Base-by-base conservation (phyloP, 306 rosid species). In the Cercis canadensis region DNA sequence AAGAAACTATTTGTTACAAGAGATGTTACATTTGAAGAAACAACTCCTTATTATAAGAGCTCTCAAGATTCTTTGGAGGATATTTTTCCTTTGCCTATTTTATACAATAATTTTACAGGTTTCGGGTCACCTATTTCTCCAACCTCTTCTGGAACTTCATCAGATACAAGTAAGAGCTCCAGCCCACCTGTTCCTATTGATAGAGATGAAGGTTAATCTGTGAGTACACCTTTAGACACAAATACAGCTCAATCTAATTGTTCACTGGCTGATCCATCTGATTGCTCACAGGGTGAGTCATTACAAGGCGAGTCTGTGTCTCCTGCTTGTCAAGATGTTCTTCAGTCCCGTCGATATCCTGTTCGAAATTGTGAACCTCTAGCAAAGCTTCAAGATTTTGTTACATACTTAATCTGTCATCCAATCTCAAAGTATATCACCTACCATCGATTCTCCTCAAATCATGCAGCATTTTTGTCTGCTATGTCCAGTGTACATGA, bases 1-100 rank as follows among this genome's bases (percentile, higher is more conserved):
- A 16, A 4, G 17, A 62, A 40, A 24, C 0, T 63, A 4, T 9
- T 63, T 14, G 36, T 63, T n/a, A 43, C 41, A 21, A 47, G n/a
- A 5, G 69, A 63, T 63, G 55, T 63, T 11, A 12, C 10, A 18
- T 63, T 45, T 53, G n/a, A 6, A 53, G 58, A 53, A 21, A 19
- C 58, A 19, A 18, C 33, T 21, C n/a, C 33, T 18, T 53, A 53
- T 8, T 50, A 50, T 50, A 16, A 50, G 11, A 50, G 3, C 24
- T 15, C 55, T 50, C n/a, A n/a, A n/a, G n/a, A n/a, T n/a, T n/a
- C n/a, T n/a, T n/a, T n/a, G n/a, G n/a, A n/a, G n/a, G n/a, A n/a
- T n/a, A n/a, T n/a, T n/a, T n/a, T n/a, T n/a, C n/a, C n/a, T n/a
- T n/a, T n/a, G n/a, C n/a, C n/a, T n/a, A n/a, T n/a, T n/a, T n/a